Evolutionary conservation across 768 basidiomycete species (phyloP).

Genomic region (Clavulina sp.): DNA sequence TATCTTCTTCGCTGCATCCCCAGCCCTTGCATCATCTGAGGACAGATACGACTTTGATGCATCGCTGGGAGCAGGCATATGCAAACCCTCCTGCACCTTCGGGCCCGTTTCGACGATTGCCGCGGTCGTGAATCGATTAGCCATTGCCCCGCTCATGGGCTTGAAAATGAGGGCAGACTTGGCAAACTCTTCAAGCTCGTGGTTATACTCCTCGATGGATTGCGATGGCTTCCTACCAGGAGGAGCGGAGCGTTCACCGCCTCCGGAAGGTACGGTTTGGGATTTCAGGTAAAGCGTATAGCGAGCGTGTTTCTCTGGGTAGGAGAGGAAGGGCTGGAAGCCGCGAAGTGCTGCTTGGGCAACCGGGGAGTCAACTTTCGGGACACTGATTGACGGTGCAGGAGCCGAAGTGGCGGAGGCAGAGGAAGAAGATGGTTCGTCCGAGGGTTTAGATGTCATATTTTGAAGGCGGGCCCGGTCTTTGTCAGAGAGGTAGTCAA

Average conservation of each 20-base stretch:
- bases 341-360: constrained; percentile 78
- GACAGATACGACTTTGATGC: background rate
- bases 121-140: constrained; percentile 79
- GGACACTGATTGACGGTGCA: constrained; percentile 26
- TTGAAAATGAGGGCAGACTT: constrained; percentile 82
- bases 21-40: constrained; percentile 13
- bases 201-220: constrained; percentile 48
- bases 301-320: constrained; percentile 65
- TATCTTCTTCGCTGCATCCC: constrained; percentile 24
- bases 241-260: constrained; percentile 24
- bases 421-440: constrained; percentile 8
- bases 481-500: constrained; percentile 86
- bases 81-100: constrained; percentile 46
- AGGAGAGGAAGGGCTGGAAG: constrained; percentile 71
- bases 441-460: constrained; percentile 23
- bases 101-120: constrained; percentile 50
- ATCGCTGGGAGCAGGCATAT: constrained; percentile 27
- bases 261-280: constrained; percentile 29
- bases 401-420: background rate
- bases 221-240: constrained; percentile 40
- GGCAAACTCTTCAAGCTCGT: constrained; percentile 72
- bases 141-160: constrained; percentile 84
- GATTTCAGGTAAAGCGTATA: constrained; percentile 70
- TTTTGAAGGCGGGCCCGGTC: constrained; percentile 70
- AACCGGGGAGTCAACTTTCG: constrained; percentile 53